Base-by-base conservation (phyloP, 495 filamentous ascomycete genomes). In the Penicillium cosmopolitanum region DNA sequence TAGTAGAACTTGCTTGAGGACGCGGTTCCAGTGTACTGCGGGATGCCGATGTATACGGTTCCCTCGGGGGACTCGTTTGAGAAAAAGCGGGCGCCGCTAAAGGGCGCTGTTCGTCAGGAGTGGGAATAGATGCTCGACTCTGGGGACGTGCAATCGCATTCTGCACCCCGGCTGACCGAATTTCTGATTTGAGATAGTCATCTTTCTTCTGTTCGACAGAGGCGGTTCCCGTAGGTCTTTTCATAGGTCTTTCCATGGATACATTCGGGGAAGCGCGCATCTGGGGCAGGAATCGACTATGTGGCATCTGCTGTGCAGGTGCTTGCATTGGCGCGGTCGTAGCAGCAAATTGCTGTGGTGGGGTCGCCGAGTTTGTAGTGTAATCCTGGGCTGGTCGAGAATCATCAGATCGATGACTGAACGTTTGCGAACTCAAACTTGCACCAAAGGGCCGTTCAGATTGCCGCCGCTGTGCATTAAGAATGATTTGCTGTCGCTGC, bases 401-500 rank as follows among this genome's bases (percentile, higher is more conserved):
- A 36, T 10, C 9, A 36, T 36, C 13, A 9, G 34, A 36, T 36
- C 5, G 34, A 36, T 36, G 34, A 13, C 34, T 13, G 34, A 36
- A 38, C 2, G 9, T 46, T 16, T 18, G 16, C 40, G 12, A 36
- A 13, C 51, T 10, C 3, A 19, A 15, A 33, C 15, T 51, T 8
- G 36, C 31, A 21, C 13, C 34, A 46, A 46, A 28, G 5, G 46
- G 52, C 18, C 28, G 40, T 35, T 34, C 47, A 35, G 50, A 55
- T 48, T 60, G 57, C 43, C 48, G 57, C 33, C 35, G 54, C 35
- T 33, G 25, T 9, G 28, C 28, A 31, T 31, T 31, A 8, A 31
- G 28, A 31, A 9, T 31, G 28, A 7, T 31, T 9, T 31, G 28
- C 4, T 31, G 28, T 31, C 28, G 28, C 28, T 31, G 28, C 28